These are phyloP conservation scores for Corylus heterophylla DNA, from an alignment of 306 rosid species.

Conservation along the genomic window DNA sequence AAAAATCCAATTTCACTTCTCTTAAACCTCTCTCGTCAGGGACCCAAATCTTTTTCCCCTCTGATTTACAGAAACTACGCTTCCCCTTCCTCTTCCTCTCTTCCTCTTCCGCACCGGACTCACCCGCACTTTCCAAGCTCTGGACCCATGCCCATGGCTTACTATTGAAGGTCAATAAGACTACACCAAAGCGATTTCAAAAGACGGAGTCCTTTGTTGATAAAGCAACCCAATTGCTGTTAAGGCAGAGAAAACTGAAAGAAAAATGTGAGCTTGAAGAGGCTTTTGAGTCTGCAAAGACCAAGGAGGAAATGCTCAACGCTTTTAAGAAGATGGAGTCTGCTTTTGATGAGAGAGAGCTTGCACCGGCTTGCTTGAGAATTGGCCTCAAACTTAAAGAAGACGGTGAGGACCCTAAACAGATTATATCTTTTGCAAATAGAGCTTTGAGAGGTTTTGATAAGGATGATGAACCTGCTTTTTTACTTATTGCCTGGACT, in stretches of 20 bases:
- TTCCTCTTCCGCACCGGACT: conserved; percentile 32
- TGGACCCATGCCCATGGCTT: no score
- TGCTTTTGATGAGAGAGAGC: conserved; percentile 58
- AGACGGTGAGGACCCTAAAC: conserved; percentile 84
- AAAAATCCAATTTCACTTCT: conserved; percentile 50
- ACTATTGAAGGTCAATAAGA: no score
- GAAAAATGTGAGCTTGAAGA: conserved; percentile 70
- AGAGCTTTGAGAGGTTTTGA: conserved; percentile 72
- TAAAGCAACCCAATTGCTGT: no score
- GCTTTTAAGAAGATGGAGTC: conserved; percentile 69
- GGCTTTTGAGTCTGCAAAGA: conserved; percentile 70
- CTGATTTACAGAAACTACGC: conserved; percentile 32
- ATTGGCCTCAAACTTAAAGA: conserved; percentile 81
- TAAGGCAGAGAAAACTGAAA: conserved; percentile 35
- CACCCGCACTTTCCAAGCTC: conserved; percentile 4
- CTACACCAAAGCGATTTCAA: no score
- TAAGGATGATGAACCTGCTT: conserved; percentile 48
- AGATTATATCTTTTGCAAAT: conserved; percentile 56
- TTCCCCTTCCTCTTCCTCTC: conserved; percentile 12
- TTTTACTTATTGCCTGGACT: conserved; percentile 69
- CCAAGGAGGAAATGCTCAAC: conserved; percentile 59
- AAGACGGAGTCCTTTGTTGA: no score
- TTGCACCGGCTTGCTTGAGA: conserved; percentile 75
- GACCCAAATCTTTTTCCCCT: conserved; percentile 23
- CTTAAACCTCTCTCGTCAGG: conserved; percentile 44